A percentile compares a stretch with the other conserved stretches of the same genome.
Evolutionary conservation across 1,139 yeast genomes (phyloP).

Genomic region (Yamadazyma dushanensis): DNA sequence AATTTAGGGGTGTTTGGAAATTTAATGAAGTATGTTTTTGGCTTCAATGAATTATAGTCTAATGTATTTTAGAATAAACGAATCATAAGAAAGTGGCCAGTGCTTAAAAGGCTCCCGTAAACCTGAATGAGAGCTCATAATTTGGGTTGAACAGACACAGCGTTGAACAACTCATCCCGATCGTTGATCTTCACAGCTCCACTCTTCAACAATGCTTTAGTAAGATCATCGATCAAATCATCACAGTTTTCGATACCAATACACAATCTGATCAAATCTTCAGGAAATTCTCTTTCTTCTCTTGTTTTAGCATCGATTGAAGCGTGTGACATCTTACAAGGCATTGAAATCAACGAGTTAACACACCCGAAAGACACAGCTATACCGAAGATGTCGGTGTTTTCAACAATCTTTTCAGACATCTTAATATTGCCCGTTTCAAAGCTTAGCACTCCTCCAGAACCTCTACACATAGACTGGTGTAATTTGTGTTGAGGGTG

Average conservation of each 20-base stretch:
- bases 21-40: conserved; percentile 40
- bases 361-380: conserved; percentile 96
- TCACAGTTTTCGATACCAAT: conserved; percentile 78
- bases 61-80: no score
- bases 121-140: no score
- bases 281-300: conserved; percentile 86
- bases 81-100: conserved; percentile 1
- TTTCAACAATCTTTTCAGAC: conserved; percentile 74
- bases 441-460: conserved; percentile 86
- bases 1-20: conserved; percentile 38
- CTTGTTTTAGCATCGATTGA: conserved; percentile 86
- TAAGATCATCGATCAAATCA: conserved; percentile 70
- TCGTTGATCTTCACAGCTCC: conserved; percentile 54
- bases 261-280: conserved; percentile 84
- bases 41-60: conserved; percentile 40
- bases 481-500: conserved; percentile 85
- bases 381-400: conserved; percentile 76
- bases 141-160: conserved; percentile 43
- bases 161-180: conserved; percentile 44
- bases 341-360: conserved; percentile 86
- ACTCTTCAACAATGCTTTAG: conserved; percentile 64
- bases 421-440: conserved; percentile 76
- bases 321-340: conserved; percentile 96
- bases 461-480: conserved; percentile 74
- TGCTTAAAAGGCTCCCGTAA: no score